Percentiles rank a stretch among this genome's conserved stretches.
Conservation (phyloP, 495 filamentous ascomycete species). For the Oleoguttula mirabilis region DNA sequence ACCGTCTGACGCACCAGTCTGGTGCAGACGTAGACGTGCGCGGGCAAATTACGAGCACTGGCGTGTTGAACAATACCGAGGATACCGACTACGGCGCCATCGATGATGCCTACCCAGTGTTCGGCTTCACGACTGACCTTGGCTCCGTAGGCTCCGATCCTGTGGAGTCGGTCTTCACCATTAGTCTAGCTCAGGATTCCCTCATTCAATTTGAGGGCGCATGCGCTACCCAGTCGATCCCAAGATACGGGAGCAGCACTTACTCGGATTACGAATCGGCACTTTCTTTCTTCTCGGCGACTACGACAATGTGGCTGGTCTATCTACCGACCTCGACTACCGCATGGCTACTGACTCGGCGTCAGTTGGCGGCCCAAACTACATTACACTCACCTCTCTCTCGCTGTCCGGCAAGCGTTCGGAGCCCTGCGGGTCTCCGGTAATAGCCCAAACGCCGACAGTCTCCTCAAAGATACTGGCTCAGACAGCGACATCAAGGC, state of each 20-base stretch:
- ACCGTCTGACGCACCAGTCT: constrained; percentile 33
- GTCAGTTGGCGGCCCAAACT: constrained; percentile 33
- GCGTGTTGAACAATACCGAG: constrained; percentile 34
- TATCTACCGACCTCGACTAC: constrained; percentile 36
- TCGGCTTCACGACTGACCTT: constrained; percentile 42
- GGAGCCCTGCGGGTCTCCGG: constrained; percentile 21
- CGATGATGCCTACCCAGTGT: constrained; percentile 41
- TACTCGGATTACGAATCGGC: constrained; percentile 38
- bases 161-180: constrained; percentile 37
- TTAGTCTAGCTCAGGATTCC: constrained; percentile 42
- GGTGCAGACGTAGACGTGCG: constrained; percentile 41
- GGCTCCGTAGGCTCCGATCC: constrained; percentile 33
- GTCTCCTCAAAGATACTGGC: constrained; percentile 30
- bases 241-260: constrained; percentile 33
- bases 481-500: constrained; percentile 30
- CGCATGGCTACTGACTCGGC: constrained; percentile 39
- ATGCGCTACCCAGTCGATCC: constrained; percentile 27
- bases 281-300: constrained; percentile 50
- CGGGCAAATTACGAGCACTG: constrained; percentile 33
- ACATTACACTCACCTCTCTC: constrained; percentile 25
- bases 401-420: constrained; percentile 28
- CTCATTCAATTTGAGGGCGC: constrained; percentile 43
- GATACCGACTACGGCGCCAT: constrained; percentile 45
- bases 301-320: constrained; percentile 26
- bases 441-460: constrained; percentile 19